These are phyloP conservation scores for Podosphaera fusca DNA, from an alignment of 2,329 filamentous ascomycete species.

Conservation along the genomic window DNA sequence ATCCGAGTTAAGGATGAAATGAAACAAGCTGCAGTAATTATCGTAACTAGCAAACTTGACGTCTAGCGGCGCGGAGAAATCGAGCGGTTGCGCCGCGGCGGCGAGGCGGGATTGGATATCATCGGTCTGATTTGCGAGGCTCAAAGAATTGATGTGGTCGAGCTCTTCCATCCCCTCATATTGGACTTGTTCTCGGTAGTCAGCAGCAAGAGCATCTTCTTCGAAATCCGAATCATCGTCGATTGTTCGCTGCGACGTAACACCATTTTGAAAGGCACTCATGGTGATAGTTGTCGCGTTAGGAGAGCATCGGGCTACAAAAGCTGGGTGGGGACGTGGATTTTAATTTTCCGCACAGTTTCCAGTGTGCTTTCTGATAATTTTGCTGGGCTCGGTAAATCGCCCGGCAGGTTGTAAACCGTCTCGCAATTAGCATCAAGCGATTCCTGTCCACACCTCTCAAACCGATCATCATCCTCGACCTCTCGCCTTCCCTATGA, in stretches of 20 bases:
- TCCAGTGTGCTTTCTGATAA: neutral
- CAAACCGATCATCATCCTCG: no score
- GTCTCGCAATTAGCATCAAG: no score
- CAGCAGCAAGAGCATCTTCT: slow-evolving; percentile 85
- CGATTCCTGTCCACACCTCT: no score
- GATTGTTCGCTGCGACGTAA: slow-evolving; percentile 33
- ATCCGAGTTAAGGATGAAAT: slow-evolving; percentile 97
- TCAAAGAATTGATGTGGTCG: slow-evolving; percentile 48
- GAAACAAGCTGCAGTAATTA: slow-evolving; percentile 97
- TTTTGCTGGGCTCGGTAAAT: neutral
- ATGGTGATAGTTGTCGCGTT: slow-evolving; percentile 19
- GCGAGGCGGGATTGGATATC: slow-evolving; percentile 84
- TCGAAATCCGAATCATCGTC: slow-evolving; percentile 82
- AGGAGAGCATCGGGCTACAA: neutral
- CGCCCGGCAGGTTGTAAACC: no score
- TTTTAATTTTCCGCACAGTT: neutral
- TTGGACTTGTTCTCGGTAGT: slow-evolving; percentile 90
- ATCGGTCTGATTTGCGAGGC: slow-evolving; percentile 52
- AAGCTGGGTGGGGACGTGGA: neutral
- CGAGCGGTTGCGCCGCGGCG: slow-evolving; percentile 79
- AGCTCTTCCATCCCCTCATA: slow-evolving; percentile 73
- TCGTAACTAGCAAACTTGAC: slow-evolving; percentile 98
- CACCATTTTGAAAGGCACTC: slow-evolving; percentile 39
- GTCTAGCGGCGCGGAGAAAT: slow-evolving; percentile 87
- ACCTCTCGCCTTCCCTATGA: no score